phyloP scores from a whole-genome alignment of 176 grass and related monocot genomes.

The Chrysopogon serrulatus region DNA sequence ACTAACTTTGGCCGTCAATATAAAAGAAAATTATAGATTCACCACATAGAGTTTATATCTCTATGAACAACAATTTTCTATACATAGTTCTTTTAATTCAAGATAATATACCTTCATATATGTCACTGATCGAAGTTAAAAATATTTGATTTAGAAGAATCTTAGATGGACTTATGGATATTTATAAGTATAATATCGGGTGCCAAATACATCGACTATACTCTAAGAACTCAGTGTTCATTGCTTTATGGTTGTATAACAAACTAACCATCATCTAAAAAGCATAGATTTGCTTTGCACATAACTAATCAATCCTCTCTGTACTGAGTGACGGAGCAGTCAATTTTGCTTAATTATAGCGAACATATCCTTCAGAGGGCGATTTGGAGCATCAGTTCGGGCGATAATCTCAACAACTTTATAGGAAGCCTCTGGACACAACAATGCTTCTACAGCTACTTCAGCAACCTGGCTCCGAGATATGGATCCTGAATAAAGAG shows the following conservation, averaged over 20 bases:
- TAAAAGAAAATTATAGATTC: background rate
- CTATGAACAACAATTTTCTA: background rate
- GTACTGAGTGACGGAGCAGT: background rate
- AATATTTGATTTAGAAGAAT: background rate
- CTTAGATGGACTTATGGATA: background rate
- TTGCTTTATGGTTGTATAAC: background rate
- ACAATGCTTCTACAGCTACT: slow-evolving; percentile 52
- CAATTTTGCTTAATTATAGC: slow-evolving; percentile 42
- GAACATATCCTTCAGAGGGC: slow-evolving; percentile 39
- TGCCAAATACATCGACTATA: background rate
- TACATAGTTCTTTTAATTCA: background rate
- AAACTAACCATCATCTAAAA: background rate
- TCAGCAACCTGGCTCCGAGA: slow-evolving; percentile 64
- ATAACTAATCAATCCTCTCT: background rate
- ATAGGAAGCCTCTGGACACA: slow-evolving; percentile 50
- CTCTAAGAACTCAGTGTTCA: no score
- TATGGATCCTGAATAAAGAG: slow-evolving; percentile 64
- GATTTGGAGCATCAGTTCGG: slow-evolving; percentile 34
- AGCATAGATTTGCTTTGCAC: background rate
- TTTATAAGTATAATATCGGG: background rate
- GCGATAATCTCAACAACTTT: slow-evolving; percentile 70
- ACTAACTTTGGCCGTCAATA: background rate
- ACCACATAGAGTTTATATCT: background rate
- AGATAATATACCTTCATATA: background rate
- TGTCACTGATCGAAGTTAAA: background rate